phyloP scores from a whole-genome alignment of 2,329 filamentous ascomycete genomes.

The Podosphaera xanthii region DNA sequence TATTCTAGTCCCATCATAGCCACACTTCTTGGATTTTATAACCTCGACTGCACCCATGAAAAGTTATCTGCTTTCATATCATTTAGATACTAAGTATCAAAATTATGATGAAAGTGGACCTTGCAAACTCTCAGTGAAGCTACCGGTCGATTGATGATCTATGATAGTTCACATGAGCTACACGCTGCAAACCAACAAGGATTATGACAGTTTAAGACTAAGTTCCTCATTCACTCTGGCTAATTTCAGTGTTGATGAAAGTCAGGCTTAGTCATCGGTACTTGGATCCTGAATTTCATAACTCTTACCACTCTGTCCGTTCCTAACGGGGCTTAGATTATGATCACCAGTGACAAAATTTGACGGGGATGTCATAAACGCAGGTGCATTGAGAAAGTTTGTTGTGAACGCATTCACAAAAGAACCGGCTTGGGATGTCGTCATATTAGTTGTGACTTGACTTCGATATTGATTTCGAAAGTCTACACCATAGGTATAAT shows the following conservation, averaged over 20 bases:
- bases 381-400: slow-evolving; percentile 7
- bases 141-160: neutral
- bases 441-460: slow-evolving; percentile 10
- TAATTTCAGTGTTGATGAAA: neutral
- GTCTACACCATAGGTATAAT: slow-evolving; percentile 24
- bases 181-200: neutral
- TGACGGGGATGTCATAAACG: slow-evolving; percentile 25
- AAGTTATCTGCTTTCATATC: neutral
- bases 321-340: slow-evolving; percentile 3
- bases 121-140: neutral
- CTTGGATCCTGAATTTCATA: slow-evolving; percentile 6
- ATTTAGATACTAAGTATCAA: neutral
- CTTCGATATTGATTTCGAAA: slow-evolving; percentile 23
- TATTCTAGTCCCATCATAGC: neutral
- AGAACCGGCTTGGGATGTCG: slow-evolving; percentile 15
- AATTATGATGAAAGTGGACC: too few relatives aligned
- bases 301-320: slow-evolving; percentile 1
- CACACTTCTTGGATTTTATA: neutral
- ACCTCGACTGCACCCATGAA: neutral
- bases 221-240: neutral
- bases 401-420: slow-evolving; percentile 18
- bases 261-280: slow-evolving; percentile 4
- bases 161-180: neutral
- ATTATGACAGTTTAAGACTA: neutral
- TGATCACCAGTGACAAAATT: slow-evolving; percentile 16